Percentiles rank a stretch among this genome's conserved stretches.
phyloP scores from a whole-genome alignment of 345 rosid species.

The Ailanthus altissimus region DNA sequence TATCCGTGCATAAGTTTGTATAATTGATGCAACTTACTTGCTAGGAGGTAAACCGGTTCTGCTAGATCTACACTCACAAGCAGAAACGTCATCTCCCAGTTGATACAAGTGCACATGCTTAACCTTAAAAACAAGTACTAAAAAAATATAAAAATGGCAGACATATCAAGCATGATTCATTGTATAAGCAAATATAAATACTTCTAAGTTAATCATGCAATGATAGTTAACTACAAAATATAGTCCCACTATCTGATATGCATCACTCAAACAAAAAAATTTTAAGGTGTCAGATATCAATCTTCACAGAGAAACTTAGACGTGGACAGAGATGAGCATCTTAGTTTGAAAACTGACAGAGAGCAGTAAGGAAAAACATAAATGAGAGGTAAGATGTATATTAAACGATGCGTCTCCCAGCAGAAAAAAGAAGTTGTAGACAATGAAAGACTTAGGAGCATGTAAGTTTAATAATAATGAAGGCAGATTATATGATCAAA shows the following conservation, averaged over 20 bases:
- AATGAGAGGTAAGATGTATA: neutral
- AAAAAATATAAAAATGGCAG: slow-evolving; percentile 8
- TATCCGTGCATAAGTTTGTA: neutral
- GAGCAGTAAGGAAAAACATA: neutral
- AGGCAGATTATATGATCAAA: neutral
- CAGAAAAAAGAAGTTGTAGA: neutral
- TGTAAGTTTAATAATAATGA: neutral
- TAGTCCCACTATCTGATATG: neutral
- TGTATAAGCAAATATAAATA: neutral
- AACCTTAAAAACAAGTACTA: slow-evolving; percentile 50
- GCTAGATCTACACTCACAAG: slow-evolving; percentile 88
- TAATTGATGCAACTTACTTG: slow-evolving; percentile 57
- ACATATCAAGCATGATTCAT: neutral
- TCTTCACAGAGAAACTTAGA: neutral
- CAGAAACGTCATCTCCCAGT: slow-evolving; percentile 64
- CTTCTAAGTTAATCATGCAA: neutral
- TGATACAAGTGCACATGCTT: slow-evolving; percentile 94
- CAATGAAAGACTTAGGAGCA: neutral
- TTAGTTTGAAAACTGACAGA: slow-evolving; percentile 1
- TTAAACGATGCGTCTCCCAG: neutral
- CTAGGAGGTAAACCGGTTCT: slow-evolving; percentile 90
- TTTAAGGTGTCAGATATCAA: neutral
- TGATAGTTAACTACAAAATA: neutral
- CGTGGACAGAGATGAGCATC: neutral
- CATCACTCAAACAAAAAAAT: neutral